Evolutionary conservation across 2,329 filamentous ascomycete species (phyloP).

Genomic region (Xylariaceae sp.): DNA sequence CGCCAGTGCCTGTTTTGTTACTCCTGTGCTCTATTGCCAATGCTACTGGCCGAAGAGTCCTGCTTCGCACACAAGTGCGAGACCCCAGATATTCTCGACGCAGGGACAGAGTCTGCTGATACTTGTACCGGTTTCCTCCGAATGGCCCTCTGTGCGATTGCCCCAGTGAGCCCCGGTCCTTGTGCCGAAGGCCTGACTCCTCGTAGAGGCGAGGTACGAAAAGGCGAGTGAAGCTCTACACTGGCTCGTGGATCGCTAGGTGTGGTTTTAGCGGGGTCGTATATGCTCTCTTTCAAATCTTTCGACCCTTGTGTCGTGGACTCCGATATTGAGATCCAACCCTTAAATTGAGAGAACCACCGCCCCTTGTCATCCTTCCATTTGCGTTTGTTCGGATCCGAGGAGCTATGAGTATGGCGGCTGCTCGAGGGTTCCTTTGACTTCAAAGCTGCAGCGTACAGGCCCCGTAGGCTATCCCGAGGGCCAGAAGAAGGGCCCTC

Average conservation of each 20-base stretch:
- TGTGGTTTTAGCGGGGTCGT: slow-evolving; percentile 39
- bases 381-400: slow-evolving; percentile 23
- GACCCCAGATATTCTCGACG: too few relatives aligned
- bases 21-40: too few relatives aligned
- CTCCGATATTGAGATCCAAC: slow-evolving; percentile 45
- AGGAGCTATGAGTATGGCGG: slow-evolving; percentile 7
- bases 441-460: not conserved
- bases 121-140: too few relatives aligned
- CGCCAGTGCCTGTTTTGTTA: too few relatives aligned
- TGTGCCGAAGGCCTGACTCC: slow-evolving; percentile 39
- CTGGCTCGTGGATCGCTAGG: slow-evolving; percentile 39
- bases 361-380: slow-evolving; percentile 27
- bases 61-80: too few relatives aligned
- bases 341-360: slow-evolving; percentile 42
- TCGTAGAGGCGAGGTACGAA: slow-evolving; percentile 39
- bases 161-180: too few relatives aligned
- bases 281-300: slow-evolving; percentile 39
- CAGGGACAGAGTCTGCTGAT: too few relatives aligned
- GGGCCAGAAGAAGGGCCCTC: slow-evolving; percentile 12
- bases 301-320: slow-evolving; percentile 46
- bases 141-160: not conserved
- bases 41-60: too few relatives aligned
- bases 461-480: slow-evolving; percentile 6
- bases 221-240: slow-evolving; percentile 42
- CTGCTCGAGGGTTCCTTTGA: slow-evolving; percentile 2